Conservation (phyloP, 306 rosid genomes). For the Cicer bijugum region DNA sequence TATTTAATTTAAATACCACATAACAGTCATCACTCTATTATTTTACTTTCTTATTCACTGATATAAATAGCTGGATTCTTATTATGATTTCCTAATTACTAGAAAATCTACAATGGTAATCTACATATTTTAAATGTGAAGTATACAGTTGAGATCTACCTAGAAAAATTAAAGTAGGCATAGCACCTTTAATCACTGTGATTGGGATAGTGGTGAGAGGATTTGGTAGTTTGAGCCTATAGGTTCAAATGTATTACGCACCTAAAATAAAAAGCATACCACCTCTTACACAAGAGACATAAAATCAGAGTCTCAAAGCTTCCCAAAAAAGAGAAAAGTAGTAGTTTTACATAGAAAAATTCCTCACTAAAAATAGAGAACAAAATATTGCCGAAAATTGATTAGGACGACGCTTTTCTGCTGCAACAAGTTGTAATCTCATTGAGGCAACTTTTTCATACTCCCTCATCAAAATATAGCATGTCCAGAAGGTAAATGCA, state of each 20-base stretch:
- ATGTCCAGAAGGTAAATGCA: constrained; percentile 86
- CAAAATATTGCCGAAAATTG: constrained; percentile 74
- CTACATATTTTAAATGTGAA: neutral
- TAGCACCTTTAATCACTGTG: constrained; percentile 1
- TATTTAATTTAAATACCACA: constrained; percentile 3
- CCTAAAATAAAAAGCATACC: constrained; percentile 17
- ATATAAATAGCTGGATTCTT: neutral
- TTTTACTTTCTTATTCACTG: neutral
- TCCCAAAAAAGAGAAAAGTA: neutral
- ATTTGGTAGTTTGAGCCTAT: neutral
- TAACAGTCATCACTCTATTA: constrained; percentile 25
- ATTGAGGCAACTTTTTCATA: constrained; percentile 71
- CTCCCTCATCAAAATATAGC: constrained; percentile 76
- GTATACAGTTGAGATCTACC: constrained; percentile 28
- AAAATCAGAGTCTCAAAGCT: constrained; percentile 30
- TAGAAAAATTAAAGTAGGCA: constrained; percentile 24
- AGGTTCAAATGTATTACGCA: neutral
- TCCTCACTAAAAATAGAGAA: constrained; percentile 29
- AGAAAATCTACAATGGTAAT: constrained; percentile 11
- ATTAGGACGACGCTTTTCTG: constrained; percentile 82
- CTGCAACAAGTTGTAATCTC: constrained; percentile 87
- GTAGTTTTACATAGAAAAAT: neutral
- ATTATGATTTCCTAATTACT: constrained; percentile 22
- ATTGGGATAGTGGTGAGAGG: constrained; percentile 10
- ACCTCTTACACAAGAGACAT: constrained; percentile 35